Evolutionary conservation across 2,329 filamentous ascomycete species (phyloP).

Genomic region (Pyricularia grisea): DNA sequence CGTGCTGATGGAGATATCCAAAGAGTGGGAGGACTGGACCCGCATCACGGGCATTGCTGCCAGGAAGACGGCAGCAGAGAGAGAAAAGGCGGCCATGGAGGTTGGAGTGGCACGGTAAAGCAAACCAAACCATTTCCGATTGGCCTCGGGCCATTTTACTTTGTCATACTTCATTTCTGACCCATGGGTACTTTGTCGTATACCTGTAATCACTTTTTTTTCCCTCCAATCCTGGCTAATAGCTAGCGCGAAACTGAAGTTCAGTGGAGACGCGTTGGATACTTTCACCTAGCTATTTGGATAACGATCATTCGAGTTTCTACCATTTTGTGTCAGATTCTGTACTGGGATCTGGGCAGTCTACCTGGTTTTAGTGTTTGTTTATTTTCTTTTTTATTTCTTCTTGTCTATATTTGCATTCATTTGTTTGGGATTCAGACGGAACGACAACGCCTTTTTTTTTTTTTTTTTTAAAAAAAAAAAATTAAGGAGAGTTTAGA

Average conservation of each 20-base stretch:
- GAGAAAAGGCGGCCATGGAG: not conserved
- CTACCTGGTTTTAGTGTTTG: not conserved
- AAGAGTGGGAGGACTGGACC: conserved; percentile 88
- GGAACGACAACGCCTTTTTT: not conserved
- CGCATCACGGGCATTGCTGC: conserved; percentile 36
- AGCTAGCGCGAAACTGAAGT: not conserved
- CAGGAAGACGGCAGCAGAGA: not conserved
- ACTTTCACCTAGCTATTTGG: not conserved
- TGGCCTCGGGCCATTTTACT: not conserved
- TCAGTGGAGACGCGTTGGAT: not conserved
- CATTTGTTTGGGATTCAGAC: not conserved
- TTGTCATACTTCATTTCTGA: not conserved
- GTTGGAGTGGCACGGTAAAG: not conserved
- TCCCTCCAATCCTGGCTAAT: not conserved
- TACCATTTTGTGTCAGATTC: not conserved
- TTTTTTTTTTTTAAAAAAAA: too few relatives aligned
- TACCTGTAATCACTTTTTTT: not conserved
- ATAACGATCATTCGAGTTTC: not conserved
- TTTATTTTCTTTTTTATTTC: not conserved
- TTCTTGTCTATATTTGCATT: not conserved
- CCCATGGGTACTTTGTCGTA: not conserved
- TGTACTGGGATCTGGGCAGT: not conserved
- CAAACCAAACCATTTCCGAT: not conserved
- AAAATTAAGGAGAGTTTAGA: not conserved
- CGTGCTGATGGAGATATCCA: conserved; percentile 88